Base-by-base conservation (phyloP, 2,329 filamentous ascomycete species). In the Gaeumannomyces tritici region DNA sequence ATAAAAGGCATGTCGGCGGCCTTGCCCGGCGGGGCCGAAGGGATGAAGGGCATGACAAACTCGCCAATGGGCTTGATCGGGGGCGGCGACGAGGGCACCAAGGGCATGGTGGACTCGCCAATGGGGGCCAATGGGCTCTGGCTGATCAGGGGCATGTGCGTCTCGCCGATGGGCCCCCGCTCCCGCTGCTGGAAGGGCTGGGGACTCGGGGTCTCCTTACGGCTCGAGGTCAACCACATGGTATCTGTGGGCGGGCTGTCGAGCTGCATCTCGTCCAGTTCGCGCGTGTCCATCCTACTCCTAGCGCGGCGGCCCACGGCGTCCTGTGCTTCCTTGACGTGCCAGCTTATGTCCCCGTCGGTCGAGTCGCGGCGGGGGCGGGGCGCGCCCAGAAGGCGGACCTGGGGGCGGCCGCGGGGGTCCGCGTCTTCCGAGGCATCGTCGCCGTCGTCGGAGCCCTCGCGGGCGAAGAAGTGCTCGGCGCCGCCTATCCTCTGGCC, bases 311-410 rank as follows among this genome's bases (percentile, higher is more conserved):
- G 60, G 11, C 57, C 55, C 28, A 54, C 60, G 21, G 60, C 60
- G 54, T 61, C 33, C 67, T 90, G 89, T 89, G 95, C 90, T 68
- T 91, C 88, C 69, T 87, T 83, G 70, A 95, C 81, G 71, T 91
- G 91, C 87, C 89, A 93, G 63, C 83, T 76, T 63, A 82, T 79
- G 61, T 83, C 81, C 67, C 86, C 80, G 60, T 84, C 82, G 2
- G 85, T 87, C 58, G 85, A 85, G 69, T 87, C 85, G 55, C 85
- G 81, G 63, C 83, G 78, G 9, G 69, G 70, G 54, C 69, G 62
- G 27, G 51, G 29, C 3, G 54, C 55, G 9, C 55, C 60, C 3
- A 55, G n/a, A 2, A 60, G 21, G 8, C 63, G 55, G 29, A 58
- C 28, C 18, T 58, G n/a, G 1, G 47, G 55, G 29, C 58, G 61